phyloP scores from a whole-genome alignment of 2,329 filamentous ascomycete species.

The Parastagonospora nodorum region DNA sequence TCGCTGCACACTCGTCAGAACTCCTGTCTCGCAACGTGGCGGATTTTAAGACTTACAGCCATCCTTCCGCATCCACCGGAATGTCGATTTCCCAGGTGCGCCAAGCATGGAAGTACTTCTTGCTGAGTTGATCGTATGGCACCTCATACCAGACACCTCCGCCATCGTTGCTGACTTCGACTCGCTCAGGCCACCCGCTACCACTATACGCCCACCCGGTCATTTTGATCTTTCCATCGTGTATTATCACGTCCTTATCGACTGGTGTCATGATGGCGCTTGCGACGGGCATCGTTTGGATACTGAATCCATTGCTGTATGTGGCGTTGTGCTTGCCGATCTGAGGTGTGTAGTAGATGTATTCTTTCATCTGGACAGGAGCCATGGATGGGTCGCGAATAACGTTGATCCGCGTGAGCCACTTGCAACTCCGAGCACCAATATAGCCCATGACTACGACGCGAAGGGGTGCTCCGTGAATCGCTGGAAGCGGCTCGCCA shows the following conservation, averaged over 20 bases:
- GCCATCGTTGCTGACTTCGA: conserved; percentile 68
- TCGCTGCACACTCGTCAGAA: conserved; percentile 28
- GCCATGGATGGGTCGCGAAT: conserved; percentile 61
- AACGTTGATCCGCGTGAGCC: conserved; percentile 67
- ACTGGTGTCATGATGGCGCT: conserved; percentile 69
- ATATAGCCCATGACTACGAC: conserved; percentile 70
- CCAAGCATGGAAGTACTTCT: conserved; percentile 69
- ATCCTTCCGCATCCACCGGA: conserved; percentile 59
- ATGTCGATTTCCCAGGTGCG: conserved; percentile 67
- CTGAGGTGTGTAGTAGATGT: conserved; percentile 72
- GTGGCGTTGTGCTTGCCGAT: conserved; percentile 69
- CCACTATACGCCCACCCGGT: conserved; percentile 55
- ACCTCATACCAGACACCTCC: conserved; percentile 69
- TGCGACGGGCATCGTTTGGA: conserved; percentile 74
- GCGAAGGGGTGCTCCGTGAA: conserved; percentile 69
- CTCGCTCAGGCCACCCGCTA: conserved; percentile 59
- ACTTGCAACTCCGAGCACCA: conserved; percentile 67
- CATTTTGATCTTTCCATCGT: conserved; percentile 62
- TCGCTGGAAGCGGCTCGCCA: conserved; percentile 64
- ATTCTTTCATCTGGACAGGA: conserved; percentile 68
- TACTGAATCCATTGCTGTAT: conserved; percentile 66
- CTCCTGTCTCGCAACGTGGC: not conserved
- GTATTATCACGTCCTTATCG: conserved; percentile 65
- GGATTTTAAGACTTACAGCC: conserved; percentile 34
- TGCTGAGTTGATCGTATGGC: conserved; percentile 62